Base-by-base conservation (phyloP, 2,329 filamentous ascomycete genomes). In the Lomentospora prolificans region DNA sequence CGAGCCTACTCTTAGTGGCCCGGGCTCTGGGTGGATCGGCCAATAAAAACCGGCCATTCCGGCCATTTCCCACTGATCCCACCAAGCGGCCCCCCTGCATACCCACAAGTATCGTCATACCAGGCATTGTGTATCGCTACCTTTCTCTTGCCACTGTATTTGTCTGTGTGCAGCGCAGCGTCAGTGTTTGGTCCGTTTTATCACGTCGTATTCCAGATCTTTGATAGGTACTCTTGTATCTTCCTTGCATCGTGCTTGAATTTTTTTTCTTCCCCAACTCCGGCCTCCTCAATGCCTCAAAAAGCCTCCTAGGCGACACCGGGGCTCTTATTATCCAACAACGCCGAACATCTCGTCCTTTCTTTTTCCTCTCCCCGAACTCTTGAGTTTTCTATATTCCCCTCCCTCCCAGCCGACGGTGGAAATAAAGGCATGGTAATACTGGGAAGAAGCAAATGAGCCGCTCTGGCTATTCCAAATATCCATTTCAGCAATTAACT, bases 1-100 rank as follows among this genome's bases (percentile, higher is more conserved):
- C 68, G 67, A 67, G 67, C 65, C 64, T 65, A 64, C 65, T 62
- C 62, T 69, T 72, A 70, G 68, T 61, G 61, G 59, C 27, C 41
- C 41, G 61, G 65, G 65, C 71, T 72, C 70, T 64, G 58, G 57
- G 56, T 17, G 48, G 59, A 55, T 57, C 56, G 31, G 44, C 57
- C 55, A 57, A 64, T 56, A 28, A 56, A 17, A 56, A 7, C 8
- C 17, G 14, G 2, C 5, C n/a, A 19, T n/a, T 27, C 19, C 22
- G 28, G 28, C 48, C 28, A 56, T 56, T 56, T 56, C 30, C 24
- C 46, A 50, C 31, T 46, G 24, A 30, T 31, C 39, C 53, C 53
- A 48, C 39, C 53, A 55, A 30, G 53, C 51, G 51, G 41, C 10
- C 53, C 53, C 53, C 53, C 53, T 55, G 53, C 53, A 55, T 55